These are phyloP conservation scores for Aleurites moluccanus DNA, from an alignment of 441 rosid species.

Conservation along the genomic window DNA sequence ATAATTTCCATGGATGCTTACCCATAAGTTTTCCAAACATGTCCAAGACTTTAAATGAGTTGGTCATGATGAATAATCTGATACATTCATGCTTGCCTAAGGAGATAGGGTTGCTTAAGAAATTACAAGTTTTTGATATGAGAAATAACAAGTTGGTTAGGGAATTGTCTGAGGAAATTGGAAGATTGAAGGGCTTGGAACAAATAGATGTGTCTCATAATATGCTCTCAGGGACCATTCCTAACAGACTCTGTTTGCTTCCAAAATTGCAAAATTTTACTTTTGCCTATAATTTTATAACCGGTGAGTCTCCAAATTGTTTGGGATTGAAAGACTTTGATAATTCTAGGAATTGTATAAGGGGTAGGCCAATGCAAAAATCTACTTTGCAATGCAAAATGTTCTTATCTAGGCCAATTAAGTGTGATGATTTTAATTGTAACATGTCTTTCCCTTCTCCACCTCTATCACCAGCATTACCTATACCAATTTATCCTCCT, in stretches of 20 bases:
- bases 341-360: constrained; percentile 72
- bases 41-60: constrained; percentile 64
- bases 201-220: constrained; percentile 73
- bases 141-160: constrained; percentile 68
- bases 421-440: constrained; percentile 61
- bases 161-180: constrained; percentile 57
- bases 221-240: constrained; percentile 62
- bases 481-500: neutral
- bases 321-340: constrained; percentile 47
- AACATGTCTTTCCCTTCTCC: constrained; percentile 44
- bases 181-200: constrained; percentile 59
- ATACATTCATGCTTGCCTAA: constrained; percentile 69
- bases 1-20: constrained; percentile 73
- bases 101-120: constrained; percentile 63
- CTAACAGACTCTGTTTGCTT: constrained; percentile 62
- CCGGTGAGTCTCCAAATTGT: constrained; percentile 69
- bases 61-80: constrained; percentile 68
- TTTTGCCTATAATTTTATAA: constrained; percentile 69
- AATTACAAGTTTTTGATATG: constrained; percentile 71
- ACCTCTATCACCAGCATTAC: constrained; percentile 30
- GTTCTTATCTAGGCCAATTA: constrained; percentile 49
- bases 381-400: constrained; percentile 57
- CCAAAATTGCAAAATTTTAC: constrained; percentile 70
- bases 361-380: constrained; percentile 61
- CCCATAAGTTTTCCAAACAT: constrained; percentile 75